Base-by-base conservation (phyloP, 257 asterid genomes). In the Anisodus acutangulus region DNA sequence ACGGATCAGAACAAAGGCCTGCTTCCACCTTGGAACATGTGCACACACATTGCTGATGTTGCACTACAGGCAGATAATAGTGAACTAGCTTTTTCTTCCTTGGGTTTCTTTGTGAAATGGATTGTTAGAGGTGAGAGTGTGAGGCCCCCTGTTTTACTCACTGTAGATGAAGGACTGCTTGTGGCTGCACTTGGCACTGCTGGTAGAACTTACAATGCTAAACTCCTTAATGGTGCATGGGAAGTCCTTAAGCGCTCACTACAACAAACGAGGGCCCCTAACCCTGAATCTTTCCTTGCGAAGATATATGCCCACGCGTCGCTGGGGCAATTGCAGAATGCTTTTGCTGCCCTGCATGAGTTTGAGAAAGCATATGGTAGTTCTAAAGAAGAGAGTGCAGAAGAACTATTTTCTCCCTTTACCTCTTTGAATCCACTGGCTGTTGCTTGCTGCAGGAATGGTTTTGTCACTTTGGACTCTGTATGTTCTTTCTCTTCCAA, bases 171-270 rank as follows among this genome's bases (percentile, higher is more conserved):
- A 91, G 98, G 98, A 78, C 84, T 97, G 79, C 82, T 93, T 59
- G 86, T 88, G 69, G 89, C 97, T 85, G 94, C 98, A 72, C 95
- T 97, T 80, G 94, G 91, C 82, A 95, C 98, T 86, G 97, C 98
- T 39, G 94, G 93, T 76, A 93, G 98, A 92, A 95, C 95, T 8
- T 92, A 87, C 90, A 88, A 86, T 87, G 79, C 97, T 78, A 89
- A 84, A 83, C 97, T 97, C 72, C 85, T 97, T 84, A 98, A 93
- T 22, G 98, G 88, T 82, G 89, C 98, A 39, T 97, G 99, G 98
- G 91, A 92, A 78, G 87, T 97, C 83, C 95, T 95, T 54, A 92
- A 90, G 93, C 91, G 91, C 45, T 92, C 98, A 60, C 89, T 92
- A 84, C 97, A 93, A 54, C 88, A 89, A 55, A 88, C 85, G 88